Base-by-base conservation (phyloP, 225 moss, liverwort and hornwort species). In the Rhytidiadelphus loreus region DNA sequence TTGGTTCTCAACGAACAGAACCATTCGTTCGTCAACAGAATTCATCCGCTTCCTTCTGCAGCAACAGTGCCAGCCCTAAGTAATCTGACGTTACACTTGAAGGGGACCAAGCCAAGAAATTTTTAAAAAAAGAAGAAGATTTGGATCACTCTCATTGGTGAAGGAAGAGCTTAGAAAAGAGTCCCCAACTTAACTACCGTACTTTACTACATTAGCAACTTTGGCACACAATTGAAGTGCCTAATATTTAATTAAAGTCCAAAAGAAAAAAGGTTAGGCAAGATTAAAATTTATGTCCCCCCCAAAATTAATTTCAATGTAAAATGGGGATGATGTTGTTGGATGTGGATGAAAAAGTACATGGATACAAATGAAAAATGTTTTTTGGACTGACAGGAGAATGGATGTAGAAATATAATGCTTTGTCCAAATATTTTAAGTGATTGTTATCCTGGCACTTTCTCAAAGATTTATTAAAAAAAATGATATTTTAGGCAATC, bases 361-460 rank as follows among this genome's bases (percentile, higher is more conserved):
- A 20, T 11, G 37, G 3, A 11, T 21, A 37, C 7, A 11, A 35
- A 6, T 37, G 21, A 66, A 11, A 20, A 37, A 4, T 21, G 12
- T 12, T 21, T 22, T n/a, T n/a, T n/a, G 22, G 13, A 37, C 4
- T 2, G 23, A 37, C 4, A 37, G 8, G 21, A 37, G 37, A n/a
- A 12, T 66, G 7, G 4, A 22, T n/a, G 4, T 22, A n/a, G 22
- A n/a, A 66, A 37, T 11, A 37, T 6, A 6, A 0, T 1, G 2
- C 21, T 66, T 65, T 7, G 12, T n/a, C 3, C 12, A 66, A 66
- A 66, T n/a, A n/a, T 12, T 37, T n/a, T 66, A 22, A 66, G 12
- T 66, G 21, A 37, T 21, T 7, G 6, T 4, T 2, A 37, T 4
- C 4, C 2, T 0, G 0, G 0, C 7, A 21, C n/a, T 66, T 66